These are phyloP conservation scores for Tilletia horrida DNA, from an alignment of 1,284 basidiomycete species.

Conservation along the genomic window DNA sequence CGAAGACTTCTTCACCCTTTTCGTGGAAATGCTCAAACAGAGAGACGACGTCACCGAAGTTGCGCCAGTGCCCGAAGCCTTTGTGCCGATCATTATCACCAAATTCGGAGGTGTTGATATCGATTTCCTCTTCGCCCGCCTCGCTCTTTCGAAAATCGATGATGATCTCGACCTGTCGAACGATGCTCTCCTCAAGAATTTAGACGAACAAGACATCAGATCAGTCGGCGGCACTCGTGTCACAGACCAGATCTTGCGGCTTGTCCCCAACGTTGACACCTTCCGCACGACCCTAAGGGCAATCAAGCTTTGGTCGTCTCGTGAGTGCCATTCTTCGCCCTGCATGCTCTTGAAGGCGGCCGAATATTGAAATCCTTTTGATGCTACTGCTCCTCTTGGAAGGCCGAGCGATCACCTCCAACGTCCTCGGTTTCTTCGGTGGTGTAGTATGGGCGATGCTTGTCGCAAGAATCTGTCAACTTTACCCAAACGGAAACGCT, in stretches of 20 bases:
- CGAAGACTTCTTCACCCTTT: slow-evolving; percentile 91
- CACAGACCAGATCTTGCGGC: slow-evolving; percentile 88
- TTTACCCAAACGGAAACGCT: slow-evolving; percentile 91
- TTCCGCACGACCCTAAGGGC: slow-evolving; percentile 91
- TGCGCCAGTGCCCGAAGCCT: slow-evolving; percentile 89
- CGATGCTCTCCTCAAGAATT: slow-evolving; percentile 82
- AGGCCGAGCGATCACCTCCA: slow-evolving; percentile 95
- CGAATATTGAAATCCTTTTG: slow-evolving; percentile 18
- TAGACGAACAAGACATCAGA: slow-evolving; percentile 90
- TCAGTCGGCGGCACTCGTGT: slow-evolving; percentile 94
- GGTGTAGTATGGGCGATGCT: slow-evolving; percentile 99
- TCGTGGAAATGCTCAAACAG: slow-evolving; percentile 83
- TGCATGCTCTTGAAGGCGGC: neutral
- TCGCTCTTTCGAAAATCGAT: slow-evolving; percentile 78
- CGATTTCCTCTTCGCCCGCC: slow-evolving; percentile 87
- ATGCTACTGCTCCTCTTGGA: slow-evolving; percentile 20
- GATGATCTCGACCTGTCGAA: slow-evolving; percentile 86
- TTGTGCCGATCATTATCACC: slow-evolving; percentile 88
- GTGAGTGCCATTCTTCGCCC: slow-evolving; percentile 60
- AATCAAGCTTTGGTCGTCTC: slow-evolving; percentile 96
- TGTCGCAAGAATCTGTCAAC: slow-evolving; percentile 95
- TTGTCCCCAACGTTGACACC: slow-evolving; percentile 90
- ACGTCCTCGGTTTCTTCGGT: slow-evolving; percentile 94
- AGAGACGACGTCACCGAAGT: slow-evolving; percentile 83
- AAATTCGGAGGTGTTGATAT: slow-evolving; percentile 89